A percentile compares a stretch with the other conserved stretches of the same genome.
These are phyloP conservation scores for Mortierella hygrophila DNA, from an alignment of 192 early-diverging fungal species.

Conservation along the genomic window DNA sequence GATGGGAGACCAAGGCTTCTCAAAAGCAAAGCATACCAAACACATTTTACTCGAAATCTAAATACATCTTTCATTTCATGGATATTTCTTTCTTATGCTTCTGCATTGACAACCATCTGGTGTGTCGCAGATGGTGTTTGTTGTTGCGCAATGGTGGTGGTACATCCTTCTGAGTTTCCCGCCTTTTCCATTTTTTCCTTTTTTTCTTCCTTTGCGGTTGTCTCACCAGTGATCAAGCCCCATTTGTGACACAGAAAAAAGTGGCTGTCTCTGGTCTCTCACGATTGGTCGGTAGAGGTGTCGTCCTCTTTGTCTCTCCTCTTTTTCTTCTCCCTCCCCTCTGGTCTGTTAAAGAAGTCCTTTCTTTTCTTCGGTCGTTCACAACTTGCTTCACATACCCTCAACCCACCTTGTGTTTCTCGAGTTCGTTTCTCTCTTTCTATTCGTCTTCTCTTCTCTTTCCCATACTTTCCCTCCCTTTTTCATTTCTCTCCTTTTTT, in stretches of 20 bases:
- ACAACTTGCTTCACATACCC: neutral
- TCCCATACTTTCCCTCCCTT: neutral
- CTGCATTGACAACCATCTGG: neutral
- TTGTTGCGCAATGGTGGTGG: no score
- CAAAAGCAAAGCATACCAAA: no score
- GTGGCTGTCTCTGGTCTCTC: neutral
- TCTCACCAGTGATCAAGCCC: neutral
- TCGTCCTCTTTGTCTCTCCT: neutral
- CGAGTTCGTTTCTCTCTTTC: neutral
- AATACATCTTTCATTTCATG: neutral
- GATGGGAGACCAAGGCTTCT: no score
- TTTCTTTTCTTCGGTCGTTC: neutral
- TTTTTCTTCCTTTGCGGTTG: neutral
- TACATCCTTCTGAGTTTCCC: neutral
- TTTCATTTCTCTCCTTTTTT: constrained; percentile 8
- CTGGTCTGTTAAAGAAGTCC: neutral
- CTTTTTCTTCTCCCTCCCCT: neutral
- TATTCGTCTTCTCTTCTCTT: neutral
- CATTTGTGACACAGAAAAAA: neutral
- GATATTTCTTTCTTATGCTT: neutral
- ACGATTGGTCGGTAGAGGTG: neutral
- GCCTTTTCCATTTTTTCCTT: neutral
- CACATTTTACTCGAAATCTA: no score
- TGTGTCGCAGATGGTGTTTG: no score
- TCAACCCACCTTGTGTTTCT: neutral